Evolutionary conservation across 148 eudicot genomes (phyloP).

Genomic region (Mesembryanthemum crystallinum): DNA sequence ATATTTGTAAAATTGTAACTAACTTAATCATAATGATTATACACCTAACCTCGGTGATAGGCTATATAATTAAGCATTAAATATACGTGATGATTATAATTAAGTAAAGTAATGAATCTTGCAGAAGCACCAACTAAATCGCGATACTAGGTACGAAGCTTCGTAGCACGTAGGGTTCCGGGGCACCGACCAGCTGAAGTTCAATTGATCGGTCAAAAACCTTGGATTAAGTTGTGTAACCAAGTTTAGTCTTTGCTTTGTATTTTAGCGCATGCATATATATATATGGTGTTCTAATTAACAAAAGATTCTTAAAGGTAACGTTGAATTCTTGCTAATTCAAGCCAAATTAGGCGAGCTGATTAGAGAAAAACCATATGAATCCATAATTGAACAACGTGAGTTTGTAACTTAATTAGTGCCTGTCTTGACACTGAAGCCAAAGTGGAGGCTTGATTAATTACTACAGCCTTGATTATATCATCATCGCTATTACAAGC

Average conservation of each 20-base stretch:
- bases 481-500: background rate
- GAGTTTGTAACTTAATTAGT: slow-evolving; percentile 14
- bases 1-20: too few relatives aligned
- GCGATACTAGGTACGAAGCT: slow-evolving; percentile 20
- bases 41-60: too few relatives aligned
- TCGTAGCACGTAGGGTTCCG: slow-evolving; percentile 16
- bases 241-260: background rate
- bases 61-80: background rate
- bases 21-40: too few relatives aligned
- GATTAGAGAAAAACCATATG: background rate
- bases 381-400: slow-evolving; percentile 21
- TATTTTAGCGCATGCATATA: background rate
- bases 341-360: background rate
- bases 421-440: slow-evolving; percentile 18
- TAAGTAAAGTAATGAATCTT: too few relatives aligned
- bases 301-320: background rate
- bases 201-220: background rate
- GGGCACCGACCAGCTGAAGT: slow-evolving; percentile 11
- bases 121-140: background rate
- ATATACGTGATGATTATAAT: too few relatives aligned
- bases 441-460: slow-evolving; percentile 12
- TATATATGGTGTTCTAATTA: background rate
- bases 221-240: slow-evolving; percentile 19
- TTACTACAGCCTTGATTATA: slow-evolving; percentile 1
- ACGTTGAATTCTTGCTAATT: background rate